Evolutionary conservation across 306 rosid species (phyloP), one percentile per base, ranked within the genome.

Genomic region (Dicorynia guianensis): DNA sequence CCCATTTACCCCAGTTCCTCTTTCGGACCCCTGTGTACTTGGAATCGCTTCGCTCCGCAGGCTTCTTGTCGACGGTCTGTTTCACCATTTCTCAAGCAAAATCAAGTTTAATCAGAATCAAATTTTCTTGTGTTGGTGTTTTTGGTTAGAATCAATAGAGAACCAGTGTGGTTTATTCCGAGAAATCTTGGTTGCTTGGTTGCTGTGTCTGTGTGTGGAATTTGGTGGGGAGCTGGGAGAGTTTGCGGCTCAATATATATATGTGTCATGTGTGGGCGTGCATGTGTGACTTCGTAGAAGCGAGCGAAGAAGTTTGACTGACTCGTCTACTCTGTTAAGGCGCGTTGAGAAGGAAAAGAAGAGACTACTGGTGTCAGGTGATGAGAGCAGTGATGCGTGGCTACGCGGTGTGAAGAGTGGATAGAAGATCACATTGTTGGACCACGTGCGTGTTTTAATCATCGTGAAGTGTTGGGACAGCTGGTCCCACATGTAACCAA

Each of bases 1-100:
- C 98, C 69, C 78, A 93, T 58, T 88, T 93, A 8, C 97, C 98
- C 98, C 98, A 93, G 67, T 93, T 91, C 5, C 98, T 87, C 82
- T 90, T 92, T 0, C 97, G 85, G 0, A 93, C 93, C 0, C 98
- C 98, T 58, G 73, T 88, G 84, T 19, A 93, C 34, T 60, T 74
- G 0, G 76, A 33, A 40, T 89, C 89, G 13, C 7, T 70, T 5
- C 53, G 53, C 76, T 81, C 84, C 4, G 56, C 71, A 0, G 59
- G 59, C 5, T 59, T 86, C 13, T 67, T n/a, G n/a, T n/a, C 87
- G 1, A 9, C 11, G 4, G 56, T 39, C 2, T 77, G 84, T 52
- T 85, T 89, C 87, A 72, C 84, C 89, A 64, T 69, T 47, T 20
- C 43, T 25, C 30, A 25, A 25, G 30, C 30, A 25, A 25, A 25